Percentiles rank a stretch among this genome's conserved stretches.
These are phyloP conservation scores for Termitomyces sp. DNA, from an alignment of 768 basidiomycete species.

Conservation along the genomic window DNA sequence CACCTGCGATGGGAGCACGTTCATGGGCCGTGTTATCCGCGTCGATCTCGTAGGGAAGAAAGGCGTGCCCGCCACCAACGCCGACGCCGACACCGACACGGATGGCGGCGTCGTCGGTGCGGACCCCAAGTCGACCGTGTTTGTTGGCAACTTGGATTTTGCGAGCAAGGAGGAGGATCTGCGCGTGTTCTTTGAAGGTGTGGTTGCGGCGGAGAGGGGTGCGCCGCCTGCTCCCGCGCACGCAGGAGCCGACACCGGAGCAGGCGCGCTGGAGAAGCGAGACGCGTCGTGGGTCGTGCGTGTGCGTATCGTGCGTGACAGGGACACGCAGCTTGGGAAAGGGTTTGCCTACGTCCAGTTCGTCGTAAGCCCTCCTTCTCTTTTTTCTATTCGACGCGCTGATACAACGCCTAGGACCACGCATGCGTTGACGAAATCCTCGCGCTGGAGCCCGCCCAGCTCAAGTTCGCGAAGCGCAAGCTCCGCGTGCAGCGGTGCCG, in stretches of 20 bases:
- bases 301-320: slow-evolving; percentile 87
- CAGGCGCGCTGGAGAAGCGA: slow-evolving; percentile 27
- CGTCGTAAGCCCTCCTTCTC: slow-evolving; percentile 41
- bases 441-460: slow-evolving; percentile 65
- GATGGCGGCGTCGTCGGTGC: slow-evolving; percentile 25
- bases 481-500: slow-evolving; percentile 91
- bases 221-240: slow-evolving; percentile 27
- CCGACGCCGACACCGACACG: slow-evolving; percentile 16
- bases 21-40: slow-evolving; percentile 73
- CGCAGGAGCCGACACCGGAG: slow-evolving; percentile 18
- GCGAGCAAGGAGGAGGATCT: slow-evolving; percentile 88
- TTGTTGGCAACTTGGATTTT: slow-evolving; percentile 93
- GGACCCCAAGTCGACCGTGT: slow-evolving; percentile 80
- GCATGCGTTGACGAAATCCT: slow-evolving; percentile 91
- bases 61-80: slow-evolving; percentile 10
- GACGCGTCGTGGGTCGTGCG: slow-evolving; percentile 64
- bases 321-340: slow-evolving; percentile 89
- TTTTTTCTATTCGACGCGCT: not conserved
- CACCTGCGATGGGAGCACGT: slow-evolving; percentile 60
- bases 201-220: slow-evolving; percentile 68
- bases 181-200: slow-evolving; percentile 76
- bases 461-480: slow-evolving; percentile 91
- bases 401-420: slow-evolving; percentile 54
- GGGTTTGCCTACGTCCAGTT: slow-evolving; percentile 95
- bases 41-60: slow-evolving; percentile 59